These are phyloP conservation scores for Hexamita inflata DNA, from an alignment of 208 protist species.

Conservation along the genomic window DNA sequence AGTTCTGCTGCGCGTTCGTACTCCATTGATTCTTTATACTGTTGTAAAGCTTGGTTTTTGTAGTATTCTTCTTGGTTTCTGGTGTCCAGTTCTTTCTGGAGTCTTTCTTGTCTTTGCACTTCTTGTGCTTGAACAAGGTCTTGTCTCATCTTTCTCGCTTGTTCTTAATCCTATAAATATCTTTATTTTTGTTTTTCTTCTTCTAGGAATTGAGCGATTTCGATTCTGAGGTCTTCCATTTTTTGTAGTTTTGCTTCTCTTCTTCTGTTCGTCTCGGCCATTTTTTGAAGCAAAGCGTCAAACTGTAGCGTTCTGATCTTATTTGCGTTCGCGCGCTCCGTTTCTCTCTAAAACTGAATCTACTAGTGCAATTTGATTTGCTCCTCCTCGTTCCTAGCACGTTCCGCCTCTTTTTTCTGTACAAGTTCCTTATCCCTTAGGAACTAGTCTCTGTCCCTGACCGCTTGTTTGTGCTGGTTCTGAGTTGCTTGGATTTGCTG, in stretches of 20 bases:
- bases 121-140: not conserved
- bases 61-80: not conserved
- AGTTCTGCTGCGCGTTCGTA: not conserved
- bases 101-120: not conserved
- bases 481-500: not conserved
- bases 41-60: not conserved
- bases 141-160: not conserved
- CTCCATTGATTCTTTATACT: conserved; percentile 1
- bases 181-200: not conserved
- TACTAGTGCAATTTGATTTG: not conserved
- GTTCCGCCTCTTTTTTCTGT: not conserved
- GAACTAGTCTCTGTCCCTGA: not conserved
- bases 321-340: not conserved
- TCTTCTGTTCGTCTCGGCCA: not conserved
- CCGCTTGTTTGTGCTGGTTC: not conserved
- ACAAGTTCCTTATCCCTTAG: not conserved
- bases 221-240: conserved; percentile 4
- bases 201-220: not conserved
- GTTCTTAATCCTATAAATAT: not conserved
- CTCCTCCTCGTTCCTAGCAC: not conserved
- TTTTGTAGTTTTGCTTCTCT: too few relatives aligned
- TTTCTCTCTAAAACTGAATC: not conserved
- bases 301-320: too few relatives aligned
- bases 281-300: not conserved
- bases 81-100: not conserved